A percentile compares a stretch with the other conserved stretches of the same genome.
Evolutionary conservation across 371 early-diverging fungal genomes (phyloP).

Genomic region (Mortierella sp.): DNA sequence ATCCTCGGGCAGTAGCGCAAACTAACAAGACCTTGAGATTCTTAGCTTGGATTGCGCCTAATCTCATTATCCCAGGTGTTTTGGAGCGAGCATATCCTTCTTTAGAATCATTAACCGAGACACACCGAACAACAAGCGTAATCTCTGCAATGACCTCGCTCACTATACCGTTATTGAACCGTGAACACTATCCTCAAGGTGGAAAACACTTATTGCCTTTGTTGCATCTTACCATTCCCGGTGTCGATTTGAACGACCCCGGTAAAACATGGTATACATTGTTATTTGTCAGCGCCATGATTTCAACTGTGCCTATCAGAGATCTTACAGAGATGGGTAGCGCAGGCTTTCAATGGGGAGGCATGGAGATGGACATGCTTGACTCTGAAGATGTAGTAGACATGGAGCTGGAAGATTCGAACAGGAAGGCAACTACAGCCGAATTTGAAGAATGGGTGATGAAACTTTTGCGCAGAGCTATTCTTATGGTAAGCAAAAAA

Average conservation of each 20-base stretch:
- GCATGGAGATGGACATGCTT: slow-evolving; percentile 63
- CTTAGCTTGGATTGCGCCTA: slow-evolving; percentile 84
- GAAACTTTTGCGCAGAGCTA: slow-evolving; percentile 83
- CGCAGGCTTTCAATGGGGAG: slow-evolving; percentile 59
- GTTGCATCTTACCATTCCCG: slow-evolving; percentile 83
- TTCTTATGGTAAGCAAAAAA: slow-evolving; percentile 80
- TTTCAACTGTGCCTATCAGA: slow-evolving; percentile 74
- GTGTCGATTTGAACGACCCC: slow-evolving; percentile 93
- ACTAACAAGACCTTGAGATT: slow-evolving; percentile 80
- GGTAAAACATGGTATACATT: slow-evolving; percentile 81
- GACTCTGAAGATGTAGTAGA: slow-evolving; percentile 62
- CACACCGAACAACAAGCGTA: slow-evolving; percentile 88
- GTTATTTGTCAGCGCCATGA: slow-evolving; percentile 78
- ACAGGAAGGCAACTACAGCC: slow-evolving; percentile 74
- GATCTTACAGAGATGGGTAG: slow-evolving; percentile 64
- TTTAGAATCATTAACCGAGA: slow-evolving; percentile 89
- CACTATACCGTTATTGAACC: slow-evolving; percentile 77
- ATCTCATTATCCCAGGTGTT: slow-evolving; percentile 82
- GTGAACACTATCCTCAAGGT: slow-evolving; percentile 85
- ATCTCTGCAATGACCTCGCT: slow-evolving; percentile 77
- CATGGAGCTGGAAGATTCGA: slow-evolving; percentile 71
- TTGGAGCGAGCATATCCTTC: slow-evolving; percentile 89
- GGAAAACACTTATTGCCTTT: slow-evolving; percentile 84
- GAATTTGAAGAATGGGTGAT: slow-evolving; percentile 91
- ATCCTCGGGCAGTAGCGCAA: slow-evolving; percentile 72